phyloP scores from a whole-genome alignment of 257 asterid genomes.

The Striga asiatica region DNA sequence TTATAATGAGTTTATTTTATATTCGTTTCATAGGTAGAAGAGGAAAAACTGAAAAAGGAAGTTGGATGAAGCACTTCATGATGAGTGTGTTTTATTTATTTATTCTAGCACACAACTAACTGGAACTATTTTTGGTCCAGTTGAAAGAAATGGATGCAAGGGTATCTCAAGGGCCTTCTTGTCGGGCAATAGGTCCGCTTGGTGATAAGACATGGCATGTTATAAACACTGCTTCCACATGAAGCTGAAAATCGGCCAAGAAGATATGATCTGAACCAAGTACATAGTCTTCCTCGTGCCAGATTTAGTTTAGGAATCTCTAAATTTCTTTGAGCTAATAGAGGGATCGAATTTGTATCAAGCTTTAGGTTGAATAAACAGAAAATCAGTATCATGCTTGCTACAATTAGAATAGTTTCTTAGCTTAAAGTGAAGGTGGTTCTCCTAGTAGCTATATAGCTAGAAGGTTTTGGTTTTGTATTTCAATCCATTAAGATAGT shows the following conservation, averaged over 20 bases:
- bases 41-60: neutral
- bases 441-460: no score
- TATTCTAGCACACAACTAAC: neutral
- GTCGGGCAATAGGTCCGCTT: slow-evolving; percentile 33
- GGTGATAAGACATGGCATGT: slow-evolving; percentile 27
- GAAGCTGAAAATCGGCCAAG: slow-evolving; percentile 21
- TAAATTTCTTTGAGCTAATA: neutral
- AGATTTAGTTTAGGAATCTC: neutral
- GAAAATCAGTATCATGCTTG: neutral
- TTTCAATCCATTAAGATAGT: no score
- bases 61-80: neutral
- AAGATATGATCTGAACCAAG: neutral
- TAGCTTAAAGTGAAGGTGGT: neutral
- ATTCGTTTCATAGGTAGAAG: neutral
- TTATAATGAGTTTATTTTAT: no score
- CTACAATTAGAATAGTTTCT: neutral
- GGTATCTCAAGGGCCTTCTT: slow-evolving; percentile 32
- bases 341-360: slow-evolving; percentile 1
- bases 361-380: neutral
- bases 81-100: neutral
- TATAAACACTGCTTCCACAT: slow-evolving; percentile 29
- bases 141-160: slow-evolving; percentile 42
- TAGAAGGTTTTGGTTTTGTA: no score
- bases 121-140: slow-evolving; percentile 19
- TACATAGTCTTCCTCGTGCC: neutral